Base-by-base conservation (phyloP, 23 red algal genomes). In the Gracilaria gracilis region DNA sequence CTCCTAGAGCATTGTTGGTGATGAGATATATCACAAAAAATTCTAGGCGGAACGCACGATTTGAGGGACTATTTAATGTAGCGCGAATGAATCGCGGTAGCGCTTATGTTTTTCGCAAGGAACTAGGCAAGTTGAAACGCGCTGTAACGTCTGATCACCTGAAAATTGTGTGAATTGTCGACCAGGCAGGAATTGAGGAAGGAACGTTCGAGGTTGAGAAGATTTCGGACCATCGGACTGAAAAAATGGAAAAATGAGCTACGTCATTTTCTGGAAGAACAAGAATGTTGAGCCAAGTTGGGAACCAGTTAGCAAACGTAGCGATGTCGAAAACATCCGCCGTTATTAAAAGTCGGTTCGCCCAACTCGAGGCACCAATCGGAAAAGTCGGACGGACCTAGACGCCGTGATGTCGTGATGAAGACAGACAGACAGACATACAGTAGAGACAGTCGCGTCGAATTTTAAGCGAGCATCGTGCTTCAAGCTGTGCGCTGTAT, bases 281-380 rank as follows among this genome's bases (percentile, higher is more conserved):
- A 83, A 83, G 25, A 21, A 40, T 15, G 61, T 83, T 25, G 16
- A 61, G 23, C 29, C 57, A 9, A 57, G 50, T 17, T 64, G 80
- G 57, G 57, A 83, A 83, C 80, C 55, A 4, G 80, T 83, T 9
- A 28, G 67, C 8, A 83, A 67, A 12, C 67, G 66, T 47, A 83
- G 67, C 27, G 57, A 83, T 42, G 80, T 83, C 2, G 17, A 50
- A 2, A 64, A 67, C 42, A 46, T 46, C 11, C 42, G 42, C 11
- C 42, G 11, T 4, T 46, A 46, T 46, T 46, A 11, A 11, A 46
- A 46, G 11, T 46, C 42, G 42, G 42, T 46, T 11, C 42, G 42
- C 11, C 42, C 42, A 7, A 46, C 42, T 11, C n/a, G n/a, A 46
- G 42, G 42, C 4, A 11, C 42, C 42, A 11, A 46, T 7, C 4